Percentiles rank a stretch among this genome's conserved stretches.
Evolutionary conservation across 352 stramenopile species (phyloP).

Genomic region (Globisporangium cederbergense): DNA sequence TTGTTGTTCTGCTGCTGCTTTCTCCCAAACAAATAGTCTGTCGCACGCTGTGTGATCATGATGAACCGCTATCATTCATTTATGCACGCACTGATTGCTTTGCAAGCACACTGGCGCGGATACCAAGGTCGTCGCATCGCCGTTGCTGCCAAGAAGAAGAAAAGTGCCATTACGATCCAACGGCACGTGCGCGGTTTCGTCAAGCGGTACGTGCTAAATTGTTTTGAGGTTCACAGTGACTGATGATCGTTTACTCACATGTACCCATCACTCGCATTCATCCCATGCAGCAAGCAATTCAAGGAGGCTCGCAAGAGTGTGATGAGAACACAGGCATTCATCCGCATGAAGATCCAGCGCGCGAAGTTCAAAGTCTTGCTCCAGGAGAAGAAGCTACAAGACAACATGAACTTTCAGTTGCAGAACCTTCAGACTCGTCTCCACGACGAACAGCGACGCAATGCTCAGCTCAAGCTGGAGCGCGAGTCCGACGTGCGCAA

Average conservation of each 20-base stretch:
- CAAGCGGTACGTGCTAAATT: constrained; percentile 34
- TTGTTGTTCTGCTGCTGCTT: constrained; percentile 1
- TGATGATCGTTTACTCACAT: neutral
- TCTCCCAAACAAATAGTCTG: constrained; percentile 41
- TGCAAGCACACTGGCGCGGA: constrained; percentile 80
- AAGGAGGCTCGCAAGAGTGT: constrained; percentile 43
- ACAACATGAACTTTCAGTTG: constrained; percentile 55
- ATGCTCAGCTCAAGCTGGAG: constrained; percentile 52
- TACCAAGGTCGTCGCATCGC: constrained; percentile 57
- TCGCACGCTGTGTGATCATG: constrained; percentile 74
- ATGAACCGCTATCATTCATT: constrained; percentile 73
- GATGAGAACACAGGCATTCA: constrained; percentile 57
- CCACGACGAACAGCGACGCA: constrained; percentile 58
- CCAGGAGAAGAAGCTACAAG: constrained; percentile 52
- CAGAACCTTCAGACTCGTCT: constrained; percentile 55
- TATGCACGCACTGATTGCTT: constrained; percentile 43
- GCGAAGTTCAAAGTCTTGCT: constrained; percentile 54
- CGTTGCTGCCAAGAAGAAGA: constrained; percentile 43
- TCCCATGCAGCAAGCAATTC: constrained; percentile 43
- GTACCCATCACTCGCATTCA: neutral
- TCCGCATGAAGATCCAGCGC: constrained; percentile 59
- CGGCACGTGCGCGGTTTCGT: constrained; percentile 60
- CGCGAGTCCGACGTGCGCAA: constrained; percentile 38
- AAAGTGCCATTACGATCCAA: constrained; percentile 66
- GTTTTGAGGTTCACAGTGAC: neutral